A percentile compares a stretch with the other conserved stretches of the same genome.
phyloP scores from a whole-genome alignment of 306 rosid species.

The Cicer cuneatum region DNA sequence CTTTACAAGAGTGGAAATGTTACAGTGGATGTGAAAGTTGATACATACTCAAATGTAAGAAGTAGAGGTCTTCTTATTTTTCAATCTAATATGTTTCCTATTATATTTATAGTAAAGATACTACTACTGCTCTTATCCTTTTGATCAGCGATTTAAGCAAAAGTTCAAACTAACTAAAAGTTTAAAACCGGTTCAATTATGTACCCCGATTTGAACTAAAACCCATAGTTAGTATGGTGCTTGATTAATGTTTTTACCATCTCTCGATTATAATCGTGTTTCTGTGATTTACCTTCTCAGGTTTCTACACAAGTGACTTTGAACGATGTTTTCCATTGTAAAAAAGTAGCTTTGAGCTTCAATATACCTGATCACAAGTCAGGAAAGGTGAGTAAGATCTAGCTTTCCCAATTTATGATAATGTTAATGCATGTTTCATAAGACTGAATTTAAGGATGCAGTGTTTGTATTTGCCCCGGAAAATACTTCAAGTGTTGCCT shows the following conservation, averaged over 20 bases:
- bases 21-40: conserved; percentile 83
- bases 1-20: conserved; percentile 80
- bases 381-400: conserved; percentile 74
- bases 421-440: conserved; percentile 18
- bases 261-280: not conserved
- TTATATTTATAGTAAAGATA: conserved; percentile 27
- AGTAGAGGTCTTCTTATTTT: conserved; percentile 31
- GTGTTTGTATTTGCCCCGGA: conserved; percentile 31
- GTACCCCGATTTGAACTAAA: conserved; percentile 17
- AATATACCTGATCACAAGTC: conserved; percentile 92
- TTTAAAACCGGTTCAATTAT: conserved; percentile 13
- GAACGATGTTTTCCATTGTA: conserved; percentile 64
- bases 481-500: conserved; percentile 23
- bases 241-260: conserved; percentile 11
- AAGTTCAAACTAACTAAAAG: conserved; percentile 19
- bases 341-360: conserved; percentile 83
- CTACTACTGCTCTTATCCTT: conserved; percentile 17
- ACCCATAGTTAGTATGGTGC: conserved; percentile 5
- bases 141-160: conserved; percentile 1
- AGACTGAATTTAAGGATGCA: conserved; percentile 16
- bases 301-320: conserved; percentile 77
- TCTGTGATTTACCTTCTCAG: conserved; percentile 51
- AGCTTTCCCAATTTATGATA: not conserved
- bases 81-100: conserved; percentile 11
- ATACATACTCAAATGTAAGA: conserved; percentile 84